phyloP scores from a whole-genome alignment of 208 protist species.

The Leishmania tarentolae region DNA sequence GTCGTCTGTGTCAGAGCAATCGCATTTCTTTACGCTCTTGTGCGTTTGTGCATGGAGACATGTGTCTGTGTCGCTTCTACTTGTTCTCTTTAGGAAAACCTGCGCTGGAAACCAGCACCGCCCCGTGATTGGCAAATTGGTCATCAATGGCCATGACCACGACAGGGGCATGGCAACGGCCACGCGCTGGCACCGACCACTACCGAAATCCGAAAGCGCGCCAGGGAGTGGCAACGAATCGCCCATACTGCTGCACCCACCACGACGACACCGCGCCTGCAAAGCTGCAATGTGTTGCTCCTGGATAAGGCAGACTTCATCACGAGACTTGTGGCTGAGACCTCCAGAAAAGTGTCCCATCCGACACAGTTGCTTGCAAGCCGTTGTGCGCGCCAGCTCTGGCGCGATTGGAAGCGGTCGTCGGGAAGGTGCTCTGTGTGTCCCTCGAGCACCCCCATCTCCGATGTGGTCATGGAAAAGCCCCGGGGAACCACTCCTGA shows the following conservation, averaged over 20 bases:
- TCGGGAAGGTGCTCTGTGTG: not conserved
- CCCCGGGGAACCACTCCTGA: not conserved
- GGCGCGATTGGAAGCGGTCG: not conserved
- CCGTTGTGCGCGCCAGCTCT: not conserved
- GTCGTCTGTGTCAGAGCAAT: too few relatives aligned
- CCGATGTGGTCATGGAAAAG: not conserved
- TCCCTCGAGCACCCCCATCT: not conserved
- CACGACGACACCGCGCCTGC: not conserved
- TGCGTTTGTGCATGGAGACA: too few relatives aligned
- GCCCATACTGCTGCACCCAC: not conserved
- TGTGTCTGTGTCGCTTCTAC: not conserved
- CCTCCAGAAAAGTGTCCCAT: not conserved
- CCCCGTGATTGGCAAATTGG: too few relatives aligned
- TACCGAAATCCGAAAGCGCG: not conserved
- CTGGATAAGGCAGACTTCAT: not conserved
- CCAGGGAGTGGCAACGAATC: not conserved
- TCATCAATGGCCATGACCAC: too few relatives aligned
- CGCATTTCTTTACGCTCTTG: too few relatives aligned
- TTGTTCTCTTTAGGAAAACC: not conserved
- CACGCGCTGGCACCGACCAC: too few relatives aligned
- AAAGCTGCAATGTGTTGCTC: not conserved
- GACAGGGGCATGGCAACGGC: too few relatives aligned
- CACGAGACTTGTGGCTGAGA: not conserved
- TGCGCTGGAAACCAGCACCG: not conserved
- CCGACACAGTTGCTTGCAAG: not conserved